Conservation (phyloP, 2,329 filamentous ascomycete species). For the Fusarium udum region DNA sequence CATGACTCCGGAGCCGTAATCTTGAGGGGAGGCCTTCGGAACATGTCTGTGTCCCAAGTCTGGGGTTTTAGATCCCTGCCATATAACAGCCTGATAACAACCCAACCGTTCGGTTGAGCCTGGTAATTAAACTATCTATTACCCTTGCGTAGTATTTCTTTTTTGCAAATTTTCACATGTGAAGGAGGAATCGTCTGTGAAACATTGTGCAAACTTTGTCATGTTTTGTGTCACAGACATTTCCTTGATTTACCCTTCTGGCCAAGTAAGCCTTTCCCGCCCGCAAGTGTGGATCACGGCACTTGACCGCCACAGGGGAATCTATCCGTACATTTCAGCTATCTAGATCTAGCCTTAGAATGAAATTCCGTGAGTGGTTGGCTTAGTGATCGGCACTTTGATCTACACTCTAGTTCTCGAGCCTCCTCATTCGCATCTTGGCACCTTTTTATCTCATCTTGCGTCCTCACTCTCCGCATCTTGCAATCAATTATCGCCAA, state of each 20-base stretch:
- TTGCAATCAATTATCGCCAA: conserved; percentile 17
- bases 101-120: conserved; percentile 41
- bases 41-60: background rate
- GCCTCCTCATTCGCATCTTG: background rate
- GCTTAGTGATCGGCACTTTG: conserved; percentile 14
- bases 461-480: background rate
- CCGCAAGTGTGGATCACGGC: conserved; percentile 33
- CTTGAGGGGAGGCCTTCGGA: background rate
- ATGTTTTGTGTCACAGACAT: background rate
- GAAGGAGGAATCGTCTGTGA: conserved; percentile 1
- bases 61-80: conserved; percentile 5
- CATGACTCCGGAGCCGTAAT: conserved; percentile 7
- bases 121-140: conserved; percentile 36
- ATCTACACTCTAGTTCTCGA: background rate
- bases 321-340: conserved; percentile 14
- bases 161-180: background rate
- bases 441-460: background rate
- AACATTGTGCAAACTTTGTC: background rate
- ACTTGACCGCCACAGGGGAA: conserved; percentile 29
- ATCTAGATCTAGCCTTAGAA: conserved; percentile 36
- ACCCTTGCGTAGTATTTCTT: background rate
- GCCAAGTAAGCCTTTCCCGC: conserved; percentile 33
- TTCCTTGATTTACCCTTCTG: conserved; percentile 2
- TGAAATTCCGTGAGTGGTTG: conserved; percentile 14
- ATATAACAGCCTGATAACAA: conserved; percentile 25